Percentiles rank a stretch among this genome's conserved stretches.
Evolutionary conservation across 345 rosid species (phyloP).

Genomic region (Pistacia vera): DNA sequence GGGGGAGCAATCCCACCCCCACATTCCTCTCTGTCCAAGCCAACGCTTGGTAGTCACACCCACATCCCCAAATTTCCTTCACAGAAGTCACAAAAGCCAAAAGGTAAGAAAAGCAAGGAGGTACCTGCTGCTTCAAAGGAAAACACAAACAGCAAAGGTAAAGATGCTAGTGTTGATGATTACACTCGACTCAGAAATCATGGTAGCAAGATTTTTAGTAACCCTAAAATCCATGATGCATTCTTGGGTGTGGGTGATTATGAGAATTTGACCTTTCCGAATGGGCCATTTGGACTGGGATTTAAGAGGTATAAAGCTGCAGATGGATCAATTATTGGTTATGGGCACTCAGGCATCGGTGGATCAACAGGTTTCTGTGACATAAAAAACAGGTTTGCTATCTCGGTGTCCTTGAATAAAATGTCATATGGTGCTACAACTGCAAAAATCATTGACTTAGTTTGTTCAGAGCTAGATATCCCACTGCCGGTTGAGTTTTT

Average conservation of each 20-base stretch:
- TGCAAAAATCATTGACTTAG: slow-evolving; percentile 56
- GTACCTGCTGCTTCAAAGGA: slow-evolving; percentile 27
- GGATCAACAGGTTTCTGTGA: slow-evolving; percentile 93
- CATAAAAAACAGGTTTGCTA: slow-evolving; percentile 70
- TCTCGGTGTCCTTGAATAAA: slow-evolving; percentile 80
- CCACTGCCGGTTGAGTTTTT: slow-evolving; percentile 60
- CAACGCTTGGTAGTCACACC: slow-evolving; percentile 82
- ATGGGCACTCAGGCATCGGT: slow-evolving; percentile 95
- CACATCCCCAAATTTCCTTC: slow-evolving; percentile 75
- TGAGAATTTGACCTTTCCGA: slow-evolving; percentile 44
- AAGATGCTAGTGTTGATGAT: slow-evolving; percentile 25
- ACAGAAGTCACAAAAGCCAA: slow-evolving; percentile 34
- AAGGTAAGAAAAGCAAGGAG: slow-evolving; percentile 34
- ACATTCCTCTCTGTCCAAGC: slow-evolving; percentile 70
- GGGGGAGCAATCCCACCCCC: slow-evolving; percentile 74
- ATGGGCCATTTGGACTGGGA: slow-evolving; percentile 82
- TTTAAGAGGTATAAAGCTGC: slow-evolving; percentile 49
- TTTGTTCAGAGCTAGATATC: slow-evolving; percentile 81
- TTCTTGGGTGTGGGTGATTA: slow-evolving; percentile 82
- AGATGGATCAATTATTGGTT: slow-evolving; percentile 66
- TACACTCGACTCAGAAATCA: slow-evolving; percentile 34
- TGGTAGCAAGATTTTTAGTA: slow-evolving; percentile 43
- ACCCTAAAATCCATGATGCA: slow-evolving; percentile 66
- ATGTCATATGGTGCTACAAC: slow-evolving; percentile 77
- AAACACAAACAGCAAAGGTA: slow-evolving; percentile 23